A percentile compares a stretch with the other conserved stretches of the same genome.
Evolutionary conservation across 2,329 filamentous ascomycete species (phyloP).

Genomic region (Thermoascus crustaceus): DNA sequence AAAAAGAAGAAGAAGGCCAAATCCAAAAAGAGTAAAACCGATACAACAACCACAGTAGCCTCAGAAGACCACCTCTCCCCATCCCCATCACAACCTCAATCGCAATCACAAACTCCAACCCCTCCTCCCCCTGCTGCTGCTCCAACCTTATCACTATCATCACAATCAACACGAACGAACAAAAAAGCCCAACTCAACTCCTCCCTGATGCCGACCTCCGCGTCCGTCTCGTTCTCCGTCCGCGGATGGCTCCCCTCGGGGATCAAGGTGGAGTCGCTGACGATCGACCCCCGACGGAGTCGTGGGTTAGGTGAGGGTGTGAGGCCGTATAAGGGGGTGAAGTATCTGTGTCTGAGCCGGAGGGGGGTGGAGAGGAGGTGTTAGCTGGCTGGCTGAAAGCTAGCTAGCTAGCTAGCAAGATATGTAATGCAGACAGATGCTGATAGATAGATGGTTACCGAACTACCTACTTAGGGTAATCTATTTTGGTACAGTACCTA

Average conservation of each 20-base stretch:
- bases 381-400: no score
- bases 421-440: no score
- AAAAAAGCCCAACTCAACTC: conserved; percentile 56
- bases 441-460: no score
- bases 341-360: conserved; percentile 72
- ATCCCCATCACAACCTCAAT: conserved; percentile 8
- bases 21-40: conserved; percentile 19
- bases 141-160: conserved; percentile 17
- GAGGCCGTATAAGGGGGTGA: conserved; percentile 96
- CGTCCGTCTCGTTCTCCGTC: conserved; percentile 57
- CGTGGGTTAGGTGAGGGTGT: conserved; percentile 77
- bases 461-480: no score
- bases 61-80: conserved; percentile 11
- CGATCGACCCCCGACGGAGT: conserved; percentile 67
- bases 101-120: conserved; percentile 11
- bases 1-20: conserved; percentile 30
- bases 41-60: conserved; percentile 9
- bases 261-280: conserved; percentile 54
- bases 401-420: no score
- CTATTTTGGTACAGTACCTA: no score
- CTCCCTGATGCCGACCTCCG: conserved; percentile 71
- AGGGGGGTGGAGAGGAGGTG: conserved; percentile 44
- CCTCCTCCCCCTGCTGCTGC: conserved; percentile 12
- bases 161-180: conserved; percentile 17
- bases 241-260: conserved; percentile 59